phyloP scores from a whole-genome alignment of 140 eudicot species.

The Oenanthe javanica region DNA sequence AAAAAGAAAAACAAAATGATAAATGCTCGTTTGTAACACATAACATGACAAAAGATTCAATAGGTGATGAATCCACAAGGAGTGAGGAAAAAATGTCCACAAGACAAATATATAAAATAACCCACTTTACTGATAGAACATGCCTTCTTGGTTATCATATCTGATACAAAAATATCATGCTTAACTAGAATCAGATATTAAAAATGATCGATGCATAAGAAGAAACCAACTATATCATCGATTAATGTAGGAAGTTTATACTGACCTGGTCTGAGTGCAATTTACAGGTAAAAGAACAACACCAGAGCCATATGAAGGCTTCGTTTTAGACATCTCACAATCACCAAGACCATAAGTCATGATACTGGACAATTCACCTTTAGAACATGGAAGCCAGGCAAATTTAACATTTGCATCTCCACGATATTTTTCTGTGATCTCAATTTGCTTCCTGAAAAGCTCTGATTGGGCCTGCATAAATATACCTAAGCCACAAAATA shows the following conservation, averaged over 20 bases:
- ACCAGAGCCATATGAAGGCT: slow-evolving; percentile 55
- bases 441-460: slow-evolving; percentile 11
- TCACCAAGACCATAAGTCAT: slow-evolving; percentile 51
- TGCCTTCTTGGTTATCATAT: background rate
- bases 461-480: too few relatives aligned
- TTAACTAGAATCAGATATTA: background rate
- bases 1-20: background rate
- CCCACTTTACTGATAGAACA: background rate
- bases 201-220: background rate
- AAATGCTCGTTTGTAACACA: background rate
- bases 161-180: background rate
- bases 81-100: too few relatives aligned
- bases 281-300: slow-evolving; percentile 62
- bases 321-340: slow-evolving; percentile 28
- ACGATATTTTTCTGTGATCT: slow-evolving; percentile 58
- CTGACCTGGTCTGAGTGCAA: slow-evolving; percentile 37
- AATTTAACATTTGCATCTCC: slow-evolving; percentile 69
- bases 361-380: slow-evolving; percentile 33
- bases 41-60: background rate
- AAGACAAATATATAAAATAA: too few relatives aligned
- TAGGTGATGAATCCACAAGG: background rate
- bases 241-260: background rate
- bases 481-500: too few relatives aligned
- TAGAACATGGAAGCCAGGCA: slow-evolving; percentile 72
- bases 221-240: background rate